Conservation (phyloP, 2,329 filamentous ascomycete genomes). For the Botrytis tulipae region DNA sequence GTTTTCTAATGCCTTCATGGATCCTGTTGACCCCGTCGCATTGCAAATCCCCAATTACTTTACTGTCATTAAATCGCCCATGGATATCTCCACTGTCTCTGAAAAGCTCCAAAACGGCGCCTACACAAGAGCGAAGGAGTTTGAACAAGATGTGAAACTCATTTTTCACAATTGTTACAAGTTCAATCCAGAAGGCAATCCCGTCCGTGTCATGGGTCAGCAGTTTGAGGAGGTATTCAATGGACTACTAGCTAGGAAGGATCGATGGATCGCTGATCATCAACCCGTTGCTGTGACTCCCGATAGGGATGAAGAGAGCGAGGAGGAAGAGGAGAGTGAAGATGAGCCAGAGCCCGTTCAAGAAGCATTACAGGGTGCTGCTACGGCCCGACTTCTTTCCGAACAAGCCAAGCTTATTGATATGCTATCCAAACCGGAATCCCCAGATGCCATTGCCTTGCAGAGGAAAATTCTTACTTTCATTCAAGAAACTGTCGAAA, state of each 20-base stretch:
- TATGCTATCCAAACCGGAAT: conserved; percentile 51
- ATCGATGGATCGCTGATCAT: conserved; percentile 76
- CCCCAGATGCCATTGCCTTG: conserved; percentile 43
- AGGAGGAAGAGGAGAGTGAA: conserved; percentile 59
- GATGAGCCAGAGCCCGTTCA: conserved; percentile 42
- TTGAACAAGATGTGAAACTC: conserved; percentile 77
- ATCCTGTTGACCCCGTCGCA: conserved; percentile 88
- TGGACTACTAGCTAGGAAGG: conserved; percentile 72
- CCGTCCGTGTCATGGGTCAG: conserved; percentile 70
- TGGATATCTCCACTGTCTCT: conserved; percentile 85
- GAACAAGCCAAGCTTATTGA: conserved; percentile 59
- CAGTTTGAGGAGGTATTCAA: conserved; percentile 74
- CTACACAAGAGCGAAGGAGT: conserved; percentile 80
- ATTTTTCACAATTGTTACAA: conserved; percentile 89
- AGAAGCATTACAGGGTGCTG: conserved; percentile 35
- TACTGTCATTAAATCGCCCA: conserved; percentile 91
- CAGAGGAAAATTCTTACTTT: conserved; percentile 57
- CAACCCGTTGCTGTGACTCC: conserved; percentile 63
- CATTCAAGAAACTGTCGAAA: conserved; percentile 56
- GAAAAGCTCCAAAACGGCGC: conserved; percentile 74
- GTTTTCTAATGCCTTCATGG: conserved; percentile 72
- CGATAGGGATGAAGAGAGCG: conserved; percentile 62
- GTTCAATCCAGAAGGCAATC: conserved; percentile 81
- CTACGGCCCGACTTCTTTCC: conserved; percentile 49
- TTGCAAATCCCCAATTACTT: conserved; percentile 92